Base-by-base conservation (phyloP, 768 basidiomycete species). In the Clathrus columnatus region DNA sequence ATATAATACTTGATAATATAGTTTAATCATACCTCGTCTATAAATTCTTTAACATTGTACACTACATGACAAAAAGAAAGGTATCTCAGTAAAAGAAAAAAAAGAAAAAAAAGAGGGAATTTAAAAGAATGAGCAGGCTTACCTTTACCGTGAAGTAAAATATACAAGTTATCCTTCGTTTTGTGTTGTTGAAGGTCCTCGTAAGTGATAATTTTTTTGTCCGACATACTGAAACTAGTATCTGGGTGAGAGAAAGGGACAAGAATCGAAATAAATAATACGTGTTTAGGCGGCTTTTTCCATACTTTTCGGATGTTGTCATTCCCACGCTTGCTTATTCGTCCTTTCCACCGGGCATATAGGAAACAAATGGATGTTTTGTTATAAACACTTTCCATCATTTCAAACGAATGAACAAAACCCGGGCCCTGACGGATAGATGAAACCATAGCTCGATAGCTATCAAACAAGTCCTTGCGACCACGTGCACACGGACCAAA, bases 41-140 rank as follows among this genome's bases (percentile, higher is more conserved):
- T 74, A 80, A 98, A 98, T 67, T 87, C 87, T 36, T 91, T 83
- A 60, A 86, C 85, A 72, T 95, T 80, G 76, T 98, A 97, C 52
- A 98, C 95, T 56, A 43, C 7, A 28, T n/a, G 24, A 28, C 30
- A 36, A 24, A 11, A 10, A 27, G 1, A 65, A 63, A 57, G 50
- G 59, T 57, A 47, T 62, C 56, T 23, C 1, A 60, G 41, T 48
- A 42, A 47, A 46, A 11, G 45, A 26, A 41, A 30, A 46, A 7
- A 56, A 52, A 46, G 60, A 23, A 26, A 20, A 46, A 54, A 27
- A 50, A 56, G 49, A 28, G 49, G n/a, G n/a, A n/a, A n/a, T n/a
- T n/a, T n/a, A n/a, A n/a, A 30, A 30, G 30, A 43, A 18, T 44
- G 36, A 50, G 7, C 14, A 21, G 32, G 59, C 72, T 47, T 18